Base-by-base conservation (phyloP, 495 filamentous ascomycete genomes). In the Aspergillus saccharolyticus region DNA sequence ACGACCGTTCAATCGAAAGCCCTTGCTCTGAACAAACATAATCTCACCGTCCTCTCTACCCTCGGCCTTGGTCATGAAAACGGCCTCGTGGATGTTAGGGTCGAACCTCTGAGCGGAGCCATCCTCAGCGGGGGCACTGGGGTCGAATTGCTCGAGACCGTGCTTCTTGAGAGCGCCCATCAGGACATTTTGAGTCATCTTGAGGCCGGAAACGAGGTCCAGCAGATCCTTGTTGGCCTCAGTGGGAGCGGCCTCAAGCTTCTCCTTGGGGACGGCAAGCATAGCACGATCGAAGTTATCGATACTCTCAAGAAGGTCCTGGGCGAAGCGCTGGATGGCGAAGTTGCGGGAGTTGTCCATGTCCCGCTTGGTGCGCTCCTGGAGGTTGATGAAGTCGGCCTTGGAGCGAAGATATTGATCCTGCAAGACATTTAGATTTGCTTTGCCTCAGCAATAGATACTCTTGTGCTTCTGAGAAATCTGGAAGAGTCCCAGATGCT, bases 281-380 rank as follows among this genome's bases (percentile, higher is more conserved):
- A 98, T 82, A 48, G 94, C 94, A 58, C 91, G 90, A 73, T 98
- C 94, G 52, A 98, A 85, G 80, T 97, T 98, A 78, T 98, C 94
- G 70, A 98, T 85, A 66, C 80, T 86, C 64, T 97, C 94, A 53
- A 98, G 81, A 43, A 98, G 86, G 74, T 98, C 94, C 69, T 88
- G 85, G 67, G 93, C 90, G 75, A 98, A 98, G 53, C 85, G 83
- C 70, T 96, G 90, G 70, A 98, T 91, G 56, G 95, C 95, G 64
- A 93, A 98, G 77, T 95, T 89, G 59, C 85, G 86, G 42, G 91
- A 88, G 33, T 80, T 70, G 68, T 95, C 88, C 72, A 94, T 84
- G 46, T 98, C 95, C 63, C 95, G 90, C 74, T 88, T 86, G 7
- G 90, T 93, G 64, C 94, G 89, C 61, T 96, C 90, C 78, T 97